Conservation (phyloP, 441 rosid genomes). For the Eutrema salsugineum region DNA sequence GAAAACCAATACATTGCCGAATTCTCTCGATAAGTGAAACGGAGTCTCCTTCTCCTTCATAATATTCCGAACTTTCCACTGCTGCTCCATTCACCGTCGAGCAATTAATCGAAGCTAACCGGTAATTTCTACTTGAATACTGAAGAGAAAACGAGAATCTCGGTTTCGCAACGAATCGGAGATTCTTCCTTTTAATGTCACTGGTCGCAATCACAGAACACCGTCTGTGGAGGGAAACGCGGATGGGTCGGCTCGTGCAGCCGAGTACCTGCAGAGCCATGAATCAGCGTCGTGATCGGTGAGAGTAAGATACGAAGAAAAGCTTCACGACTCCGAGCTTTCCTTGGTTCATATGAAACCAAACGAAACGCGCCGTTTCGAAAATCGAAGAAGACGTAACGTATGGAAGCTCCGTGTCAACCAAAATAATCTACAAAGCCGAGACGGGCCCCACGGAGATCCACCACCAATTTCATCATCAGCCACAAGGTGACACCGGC, state of each 20-base stretch:
- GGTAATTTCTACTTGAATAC: neutral
- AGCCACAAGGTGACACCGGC: constrained; percentile 29
- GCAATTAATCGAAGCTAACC: constrained; percentile 33
- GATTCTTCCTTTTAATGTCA: constrained; percentile 20
- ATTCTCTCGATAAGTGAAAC: constrained; percentile 44
- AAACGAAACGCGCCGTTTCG: constrained; percentile 19
- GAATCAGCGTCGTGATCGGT: neutral
- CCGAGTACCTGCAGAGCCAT: constrained; percentile 57
- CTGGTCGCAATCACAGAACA: neutral
- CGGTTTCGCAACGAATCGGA: constrained; percentile 22
- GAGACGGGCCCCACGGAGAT: constrained; percentile 15
- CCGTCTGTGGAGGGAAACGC: constrained; percentile 33
- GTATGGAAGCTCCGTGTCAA: constrained; percentile 22
- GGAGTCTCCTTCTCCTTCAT: constrained; percentile 32
- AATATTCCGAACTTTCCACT: constrained; percentile 34
- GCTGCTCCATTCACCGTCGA: constrained; percentile 64
- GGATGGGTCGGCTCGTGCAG: constrained; percentile 37
- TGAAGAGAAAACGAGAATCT: constrained; percentile 13
- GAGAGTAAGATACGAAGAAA: constrained; percentile 6
- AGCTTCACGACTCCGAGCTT: constrained; percentile 9
- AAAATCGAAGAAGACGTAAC: constrained; percentile 13
- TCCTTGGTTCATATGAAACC: constrained; percentile 21
- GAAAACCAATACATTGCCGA: constrained; percentile 44
- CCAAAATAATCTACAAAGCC: constrained; percentile 11
- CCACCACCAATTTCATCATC: constrained; percentile 29